Evolutionary conservation across 2,329 filamentous ascomycete genomes (phyloP).

Genomic region (Bipolaris zeicola): DNA sequence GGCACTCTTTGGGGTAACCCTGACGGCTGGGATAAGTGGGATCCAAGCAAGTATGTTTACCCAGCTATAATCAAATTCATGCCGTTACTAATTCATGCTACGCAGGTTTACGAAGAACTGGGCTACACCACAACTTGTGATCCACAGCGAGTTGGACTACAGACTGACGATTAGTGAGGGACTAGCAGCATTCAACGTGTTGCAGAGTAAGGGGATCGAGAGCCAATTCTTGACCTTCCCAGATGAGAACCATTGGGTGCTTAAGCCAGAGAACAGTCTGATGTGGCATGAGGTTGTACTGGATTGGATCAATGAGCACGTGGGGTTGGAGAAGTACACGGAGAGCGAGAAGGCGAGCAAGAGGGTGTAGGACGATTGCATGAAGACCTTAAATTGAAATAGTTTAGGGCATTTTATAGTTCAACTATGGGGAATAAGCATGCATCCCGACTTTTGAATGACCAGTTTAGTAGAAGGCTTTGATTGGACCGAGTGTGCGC

Average conservation of each 20-base stretch:
- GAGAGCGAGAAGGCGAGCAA: slow-evolving; percentile 22
- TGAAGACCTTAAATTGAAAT: no score
- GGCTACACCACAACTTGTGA: slow-evolving; percentile 85
- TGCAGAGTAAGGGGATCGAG: slow-evolving; percentile 75
- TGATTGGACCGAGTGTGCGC: background rate
- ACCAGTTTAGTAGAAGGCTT: background rate
- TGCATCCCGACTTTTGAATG: background rate
- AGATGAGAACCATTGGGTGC: slow-evolving; percentile 80
- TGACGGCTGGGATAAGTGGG: slow-evolving; percentile 62
- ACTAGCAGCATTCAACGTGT: slow-evolving; percentile 80
- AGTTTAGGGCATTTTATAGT: background rate
- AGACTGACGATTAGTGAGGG: slow-evolving; percentile 85
- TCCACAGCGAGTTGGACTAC: slow-evolving; percentile 91
- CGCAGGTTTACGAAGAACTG: slow-evolving; percentile 65
- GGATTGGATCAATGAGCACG: slow-evolving; percentile 71
- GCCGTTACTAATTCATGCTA: background rate
- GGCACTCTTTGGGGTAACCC: slow-evolving; percentile 46
- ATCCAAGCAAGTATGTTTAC: slow-evolving; percentile 53
- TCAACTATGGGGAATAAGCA: background rate
- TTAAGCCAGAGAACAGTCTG: slow-evolving; percentile 89
- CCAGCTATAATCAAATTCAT: background rate
- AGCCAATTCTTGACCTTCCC: slow-evolving; percentile 83
- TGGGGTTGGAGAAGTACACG: slow-evolving; percentile 56
- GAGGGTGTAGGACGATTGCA: background rate
- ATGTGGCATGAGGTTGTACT: slow-evolving; percentile 89